Conservation (phyloP, 2,329 filamentous ascomycete genomes). For the Fusarium cyanostomum region DNA sequence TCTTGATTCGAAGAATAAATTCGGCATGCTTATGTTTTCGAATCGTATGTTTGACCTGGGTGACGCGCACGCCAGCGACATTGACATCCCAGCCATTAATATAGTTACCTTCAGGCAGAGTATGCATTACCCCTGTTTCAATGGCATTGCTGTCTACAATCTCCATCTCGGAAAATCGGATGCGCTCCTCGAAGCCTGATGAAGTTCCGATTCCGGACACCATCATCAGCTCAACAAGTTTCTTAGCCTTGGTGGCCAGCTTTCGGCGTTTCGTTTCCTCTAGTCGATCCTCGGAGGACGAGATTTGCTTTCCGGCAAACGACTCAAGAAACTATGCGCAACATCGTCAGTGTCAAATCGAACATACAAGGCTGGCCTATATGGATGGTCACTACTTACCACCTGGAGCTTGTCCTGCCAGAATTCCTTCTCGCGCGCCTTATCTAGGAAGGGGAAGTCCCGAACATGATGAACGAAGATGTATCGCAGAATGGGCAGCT, state of each 20-base stretch:
- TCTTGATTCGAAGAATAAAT: conserved; percentile 88
- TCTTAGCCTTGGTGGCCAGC: conserved; percentile 90
- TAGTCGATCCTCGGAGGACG: conserved; percentile 92
- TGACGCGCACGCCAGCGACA: conserved; percentile 86
- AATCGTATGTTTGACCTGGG: conserved; percentile 83
- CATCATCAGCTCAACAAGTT: conserved; percentile 99
- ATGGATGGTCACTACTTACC: conserved; percentile 62
- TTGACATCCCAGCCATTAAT: conserved; percentile 97
- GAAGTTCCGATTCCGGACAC: conserved; percentile 95
- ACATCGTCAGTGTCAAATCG: conserved; percentile 9
- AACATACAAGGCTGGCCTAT: not conserved
- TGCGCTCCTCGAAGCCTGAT: conserved; percentile 96
- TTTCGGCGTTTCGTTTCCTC: conserved; percentile 97
- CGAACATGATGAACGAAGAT: conserved; percentile 98
- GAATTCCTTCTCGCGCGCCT: conserved; percentile 97
- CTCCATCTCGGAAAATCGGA: conserved; percentile 95
- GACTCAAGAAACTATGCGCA: conserved; percentile 86
- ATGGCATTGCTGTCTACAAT: conserved; percentile 94
- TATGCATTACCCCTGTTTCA: conserved; percentile 86
- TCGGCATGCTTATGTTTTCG: conserved; percentile 93
- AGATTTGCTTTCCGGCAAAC: conserved; percentile 96
- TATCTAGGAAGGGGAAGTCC: conserved; percentile 97
- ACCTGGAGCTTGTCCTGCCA: conserved; percentile 99
- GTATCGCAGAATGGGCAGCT: conserved; percentile 91
- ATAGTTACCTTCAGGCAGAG: conserved; percentile 87